A percentile compares a stretch with the other conserved stretches of the same genome.
phyloP scores from a whole-genome alignment of 2,329 filamentous ascomycete species.

The Phaeoacremonium minimum region DNA sequence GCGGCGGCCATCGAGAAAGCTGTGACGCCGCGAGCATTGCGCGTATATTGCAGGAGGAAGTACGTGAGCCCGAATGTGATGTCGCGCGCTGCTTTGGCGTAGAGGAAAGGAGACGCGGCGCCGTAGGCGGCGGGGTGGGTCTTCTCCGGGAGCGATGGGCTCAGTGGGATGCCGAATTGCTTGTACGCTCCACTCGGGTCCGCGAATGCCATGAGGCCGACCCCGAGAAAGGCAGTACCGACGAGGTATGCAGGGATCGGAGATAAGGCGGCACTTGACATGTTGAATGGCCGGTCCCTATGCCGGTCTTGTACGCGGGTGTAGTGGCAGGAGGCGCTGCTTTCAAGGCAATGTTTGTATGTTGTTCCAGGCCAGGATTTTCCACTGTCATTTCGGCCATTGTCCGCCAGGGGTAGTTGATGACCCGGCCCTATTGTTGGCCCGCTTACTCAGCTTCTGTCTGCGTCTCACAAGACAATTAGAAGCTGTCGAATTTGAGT shows the following conservation, averaged over 20 bases:
- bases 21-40: neutral
- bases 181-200: neutral
- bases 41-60: neutral
- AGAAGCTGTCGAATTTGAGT: too few species aligned
- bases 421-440: too few species aligned
- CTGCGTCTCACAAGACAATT: too few species aligned
- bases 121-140: neutral
- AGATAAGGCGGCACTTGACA: neutral
- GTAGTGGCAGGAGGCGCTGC: too few species aligned
- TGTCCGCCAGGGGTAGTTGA: too few species aligned
- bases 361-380: too few species aligned
- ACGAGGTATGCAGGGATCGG: neutral
- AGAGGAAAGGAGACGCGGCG: neutral
- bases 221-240: neutral
- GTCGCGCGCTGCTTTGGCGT: neutral
- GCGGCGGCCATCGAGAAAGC: neutral
- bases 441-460: too few species aligned
- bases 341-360: too few species aligned
- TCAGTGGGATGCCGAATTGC: neutral
- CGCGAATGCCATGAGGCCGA: neutral
- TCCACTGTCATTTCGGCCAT: too few species aligned
- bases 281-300: too few species aligned
- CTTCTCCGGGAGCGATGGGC: neutral
- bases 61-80: neutral
- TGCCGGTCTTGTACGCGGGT: too few species aligned